Conservation (phyloP, 139 green algal species). For the Tetraselmis striata region DNA sequence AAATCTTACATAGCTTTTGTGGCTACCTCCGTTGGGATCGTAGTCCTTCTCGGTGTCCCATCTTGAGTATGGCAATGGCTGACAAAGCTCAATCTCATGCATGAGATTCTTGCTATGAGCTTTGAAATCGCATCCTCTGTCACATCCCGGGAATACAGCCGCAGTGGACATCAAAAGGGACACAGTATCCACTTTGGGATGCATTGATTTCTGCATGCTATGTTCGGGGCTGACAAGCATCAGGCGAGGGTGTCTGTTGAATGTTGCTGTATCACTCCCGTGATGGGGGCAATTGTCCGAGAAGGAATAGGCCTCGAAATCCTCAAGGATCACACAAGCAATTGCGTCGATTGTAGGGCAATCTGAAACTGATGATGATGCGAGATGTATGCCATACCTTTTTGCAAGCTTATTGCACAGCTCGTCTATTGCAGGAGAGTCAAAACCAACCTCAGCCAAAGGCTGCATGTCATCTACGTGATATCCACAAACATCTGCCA, state of each 20-base stretch:
- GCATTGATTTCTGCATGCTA: too few species aligned
- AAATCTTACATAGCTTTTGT: background rate
- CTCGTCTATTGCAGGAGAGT: background rate
- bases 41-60: background rate
- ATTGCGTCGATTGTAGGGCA: background rate
- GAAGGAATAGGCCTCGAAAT: too few species aligned
- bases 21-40: background rate
- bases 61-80: background rate
- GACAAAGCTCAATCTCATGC: conserved; percentile 15
- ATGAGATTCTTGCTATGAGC: background rate
- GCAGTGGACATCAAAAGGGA: background rate
- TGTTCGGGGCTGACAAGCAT: too few species aligned
- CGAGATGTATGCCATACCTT: background rate
- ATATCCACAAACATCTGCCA: background rate
- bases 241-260: too few species aligned
- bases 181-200: too few species aligned
- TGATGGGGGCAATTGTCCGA: too few species aligned
- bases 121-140: background rate
- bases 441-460: background rate
- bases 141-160: background rate
- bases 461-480: background rate
- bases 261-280: too few species aligned
- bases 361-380: background rate
- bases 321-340: background rate
- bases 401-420: background rate